phyloP scores from a whole-genome alignment of 805 yeast species.

The Tetrapisispora namnaoensis region DNA sequence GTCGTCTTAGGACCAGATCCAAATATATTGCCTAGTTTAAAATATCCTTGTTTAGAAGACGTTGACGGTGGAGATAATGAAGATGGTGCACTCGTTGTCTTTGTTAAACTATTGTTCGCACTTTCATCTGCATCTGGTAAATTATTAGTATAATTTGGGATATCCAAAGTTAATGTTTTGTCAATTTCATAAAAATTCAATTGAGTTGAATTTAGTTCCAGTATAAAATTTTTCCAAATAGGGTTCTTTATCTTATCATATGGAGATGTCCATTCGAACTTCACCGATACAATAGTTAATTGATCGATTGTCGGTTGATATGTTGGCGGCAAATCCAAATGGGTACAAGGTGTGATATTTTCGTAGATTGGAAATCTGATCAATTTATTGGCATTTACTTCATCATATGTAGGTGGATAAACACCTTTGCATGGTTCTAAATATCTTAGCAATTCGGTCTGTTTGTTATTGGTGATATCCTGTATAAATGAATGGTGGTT shows the following conservation, averaged over 20 bases:
- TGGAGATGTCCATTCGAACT: conserved; percentile 70
- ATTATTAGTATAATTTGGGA: conserved; percentile 17
- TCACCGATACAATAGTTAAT: conserved; percentile 48
- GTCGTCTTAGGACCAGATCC: conserved; percentile 11
- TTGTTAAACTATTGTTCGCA: neutral
- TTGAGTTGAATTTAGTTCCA: conserved; percentile 83
- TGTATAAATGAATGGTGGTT: conserved; percentile 1
- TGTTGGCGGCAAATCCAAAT: conserved; percentile 44
- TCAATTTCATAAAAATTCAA: conserved; percentile 53
- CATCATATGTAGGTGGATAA: conserved; percentile 24
- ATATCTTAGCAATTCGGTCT: conserved; percentile 22
- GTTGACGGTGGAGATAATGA: neutral
- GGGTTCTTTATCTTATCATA: conserved; percentile 57
- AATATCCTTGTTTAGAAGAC: neutral
- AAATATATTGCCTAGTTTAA: conserved; percentile 5
- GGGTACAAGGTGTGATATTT: conserved; percentile 14
- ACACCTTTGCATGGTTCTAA: conserved; percentile 32
- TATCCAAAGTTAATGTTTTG: conserved; percentile 22
- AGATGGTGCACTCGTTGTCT: neutral
- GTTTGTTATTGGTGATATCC: conserved; percentile 4
- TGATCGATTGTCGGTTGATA: conserved; percentile 60
- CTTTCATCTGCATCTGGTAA: neutral
- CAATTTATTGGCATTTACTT: conserved; percentile 20
- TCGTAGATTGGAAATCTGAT: conserved; percentile 31
- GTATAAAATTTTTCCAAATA: conserved; percentile 57